Evolutionary conservation across 1,284 basidiomycete genomes (phyloP), one percentile per base, ranked within the genome.

Genomic region (Phylloporus sp.): DNA sequence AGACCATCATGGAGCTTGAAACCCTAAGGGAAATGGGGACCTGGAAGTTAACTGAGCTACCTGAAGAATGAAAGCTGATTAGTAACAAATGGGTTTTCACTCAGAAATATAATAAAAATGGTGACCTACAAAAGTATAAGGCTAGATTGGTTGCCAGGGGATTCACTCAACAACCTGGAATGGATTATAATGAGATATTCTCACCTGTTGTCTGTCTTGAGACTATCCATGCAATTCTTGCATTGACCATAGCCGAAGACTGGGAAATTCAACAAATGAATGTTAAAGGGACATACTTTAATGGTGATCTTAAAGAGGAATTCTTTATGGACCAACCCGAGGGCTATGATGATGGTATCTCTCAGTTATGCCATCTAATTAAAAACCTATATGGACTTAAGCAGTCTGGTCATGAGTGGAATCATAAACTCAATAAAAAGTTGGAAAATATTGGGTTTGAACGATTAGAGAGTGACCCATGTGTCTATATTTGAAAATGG

Each of bases 301-400:
- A n/a, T n/a, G n/a, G n/a, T n/a, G n/a, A n/a, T n/a, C 28, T 56
- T 22, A 69, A 79, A 10, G 46, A 57, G 32, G 46, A 57, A 26
- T 47, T 57, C 2, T 49, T 26, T 29, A 49, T 57, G 56, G 15
- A 56, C 0, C 77, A 80, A 46, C 78, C 75, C 0, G 58, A 72
- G 0, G 76, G 74, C 0, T 81, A 66, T 51, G 54, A 73, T 3
- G 70, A 79, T 29, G 65, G 68, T 6, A 46, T n/a, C n/a, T n/a
- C n/a, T n/a, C n/a, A n/a, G n/a, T n/a, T n/a, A n/a, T n/a, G n/a
- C n/a, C n/a, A n/a, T n/a, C n/a, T n/a, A n/a, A n/a, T n/a, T n/a
- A n/a, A n/a, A n/a, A n/a, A n/a, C n/a, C n/a, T n/a, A n/a, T n/a
- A n/a, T n/a, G n/a, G n/a, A n/a, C n/a, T n/a, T n/a, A n/a, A n/a